phyloP scores from a whole-genome alignment of 352 stramenopile genomes.

The Phytophthora quininea region DNA sequence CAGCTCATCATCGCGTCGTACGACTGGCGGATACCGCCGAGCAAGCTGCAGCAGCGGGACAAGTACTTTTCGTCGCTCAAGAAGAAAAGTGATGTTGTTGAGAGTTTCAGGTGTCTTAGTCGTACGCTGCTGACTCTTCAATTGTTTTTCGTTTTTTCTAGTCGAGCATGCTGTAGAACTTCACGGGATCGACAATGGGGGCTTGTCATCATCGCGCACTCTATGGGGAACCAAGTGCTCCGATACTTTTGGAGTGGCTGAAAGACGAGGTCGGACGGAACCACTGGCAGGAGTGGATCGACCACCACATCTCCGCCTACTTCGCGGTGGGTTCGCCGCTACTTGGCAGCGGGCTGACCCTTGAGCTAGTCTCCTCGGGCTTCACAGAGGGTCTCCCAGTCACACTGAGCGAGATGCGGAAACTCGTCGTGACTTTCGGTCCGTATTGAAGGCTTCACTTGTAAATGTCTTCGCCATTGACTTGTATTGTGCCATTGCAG shows the following conservation, averaged over 20 bases:
- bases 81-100: slow-evolving; percentile 56
- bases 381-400: slow-evolving; percentile 70
- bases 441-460: slow-evolving; percentile 1
- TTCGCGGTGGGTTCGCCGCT: slow-evolving; percentile 78
- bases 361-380: slow-evolving; percentile 73
- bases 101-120: not conserved
- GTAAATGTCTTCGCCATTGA: not conserved
- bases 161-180: slow-evolving; percentile 67
- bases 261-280: slow-evolving; percentile 75
- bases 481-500: slow-evolving; percentile 23
- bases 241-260: slow-evolving; percentile 86
- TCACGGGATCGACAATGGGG: slow-evolving; percentile 46
- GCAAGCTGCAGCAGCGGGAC: slow-evolving; percentile 74
- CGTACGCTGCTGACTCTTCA: not conserved
- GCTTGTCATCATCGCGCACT: slow-evolving; percentile 82
- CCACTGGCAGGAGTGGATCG: slow-evolving; percentile 79
- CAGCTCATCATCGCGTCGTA: slow-evolving; percentile 80
- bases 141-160: slow-evolving; percentile 30
- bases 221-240: slow-evolving; percentile 82
- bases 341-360: slow-evolving; percentile 68
- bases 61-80: slow-evolving; percentile 78
- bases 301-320: slow-evolving; percentile 75
- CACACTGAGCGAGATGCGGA: slow-evolving; percentile 67
- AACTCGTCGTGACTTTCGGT: slow-evolving; percentile 80
- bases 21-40: slow-evolving; percentile 81